A percentile compares a stretch with the other conserved stretches of the same genome.
Evolutionary conservation across 2,329 filamentous ascomycete genomes (phyloP).

Genomic region (Geosmithia putterillii): DNA sequence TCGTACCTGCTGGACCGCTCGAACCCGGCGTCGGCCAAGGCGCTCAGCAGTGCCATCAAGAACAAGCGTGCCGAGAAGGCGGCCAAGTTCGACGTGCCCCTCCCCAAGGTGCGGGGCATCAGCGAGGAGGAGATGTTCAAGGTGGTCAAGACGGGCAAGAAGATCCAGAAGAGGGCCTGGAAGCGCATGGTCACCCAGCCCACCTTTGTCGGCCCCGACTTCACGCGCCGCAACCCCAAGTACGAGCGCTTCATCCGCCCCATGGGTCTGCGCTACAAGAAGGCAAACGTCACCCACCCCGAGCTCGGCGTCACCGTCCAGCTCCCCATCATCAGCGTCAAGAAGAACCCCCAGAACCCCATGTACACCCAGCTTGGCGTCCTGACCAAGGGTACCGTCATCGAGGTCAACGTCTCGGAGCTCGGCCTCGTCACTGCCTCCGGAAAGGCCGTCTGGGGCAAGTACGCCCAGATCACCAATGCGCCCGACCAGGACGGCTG

Average conservation of each 20-base stretch:
- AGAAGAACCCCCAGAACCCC: constrained; percentile 66
- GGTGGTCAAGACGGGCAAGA: constrained; percentile 92
- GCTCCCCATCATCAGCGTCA: constrained; percentile 59
- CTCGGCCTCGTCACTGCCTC: constrained; percentile 80
- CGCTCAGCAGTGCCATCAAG: constrained; percentile 78
- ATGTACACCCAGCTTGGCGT: constrained; percentile 79
- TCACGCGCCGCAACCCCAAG: constrained; percentile 80
- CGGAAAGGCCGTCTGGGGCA: constrained; percentile 89
- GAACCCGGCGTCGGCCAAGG: constrained; percentile 48
- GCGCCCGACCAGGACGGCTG: constrained; percentile 35
- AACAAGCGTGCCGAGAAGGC: constrained; percentile 91
- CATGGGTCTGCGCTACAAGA: constrained; percentile 39
- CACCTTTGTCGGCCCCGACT: constrained; percentile 66
- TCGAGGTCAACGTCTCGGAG: constrained; percentile 90
- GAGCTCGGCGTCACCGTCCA: constrained; percentile 81
- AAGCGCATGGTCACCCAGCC: constrained; percentile 30
- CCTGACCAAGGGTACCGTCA: constrained; percentile 28
- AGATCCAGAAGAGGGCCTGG: constrained; percentile 75
- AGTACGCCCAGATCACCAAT: constrained; percentile 58
- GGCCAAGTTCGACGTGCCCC: constrained; percentile 79
- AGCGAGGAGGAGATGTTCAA: constrained; percentile 97
- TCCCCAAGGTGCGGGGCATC: constrained; percentile 87
- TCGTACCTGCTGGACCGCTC: constrained; percentile 87
- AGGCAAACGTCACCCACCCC: constrained; percentile 51
- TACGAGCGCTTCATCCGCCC: constrained; percentile 40